Evolutionary conservation across 257 asterid species (phyloP).

Genomic region (Misopates orontium): DNA sequence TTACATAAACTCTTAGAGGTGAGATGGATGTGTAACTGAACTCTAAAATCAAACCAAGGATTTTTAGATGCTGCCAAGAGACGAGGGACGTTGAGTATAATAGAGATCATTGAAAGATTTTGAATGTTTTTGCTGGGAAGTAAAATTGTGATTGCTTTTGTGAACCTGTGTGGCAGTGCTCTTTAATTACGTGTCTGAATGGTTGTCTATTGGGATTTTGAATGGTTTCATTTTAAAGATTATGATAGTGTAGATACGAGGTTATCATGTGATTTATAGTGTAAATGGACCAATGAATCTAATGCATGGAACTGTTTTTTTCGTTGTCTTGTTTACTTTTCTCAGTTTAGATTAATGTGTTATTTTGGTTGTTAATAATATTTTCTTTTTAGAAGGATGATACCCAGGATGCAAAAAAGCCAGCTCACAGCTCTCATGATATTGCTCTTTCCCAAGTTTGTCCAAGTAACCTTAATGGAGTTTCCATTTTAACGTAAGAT

Average conservation of each 20-base stretch:
- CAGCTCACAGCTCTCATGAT: constrained; percentile 81
- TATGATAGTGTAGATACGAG: not conserved
- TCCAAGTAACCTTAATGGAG: constrained; percentile 78
- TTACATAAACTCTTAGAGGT: not conserved
- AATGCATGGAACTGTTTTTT: constrained; percentile 2
- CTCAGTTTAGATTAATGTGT: constrained; percentile 14
- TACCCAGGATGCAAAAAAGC: constrained; percentile 70
- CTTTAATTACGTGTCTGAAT: not conserved
- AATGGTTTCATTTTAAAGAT: not conserved
- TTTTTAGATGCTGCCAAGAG: too few relatives aligned
- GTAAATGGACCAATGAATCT: constrained; percentile 1
- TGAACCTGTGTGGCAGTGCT: not conserved
- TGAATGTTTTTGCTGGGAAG: not conserved
- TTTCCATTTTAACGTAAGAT: constrained; percentile 78
- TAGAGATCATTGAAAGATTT: not conserved
- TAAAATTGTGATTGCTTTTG: not conserved
- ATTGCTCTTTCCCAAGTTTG: constrained; percentile 76
- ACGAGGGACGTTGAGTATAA: too few relatives aligned
- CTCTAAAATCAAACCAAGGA: too few relatives aligned
- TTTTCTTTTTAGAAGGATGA: constrained; percentile 47
- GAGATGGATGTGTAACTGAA: too few relatives aligned
- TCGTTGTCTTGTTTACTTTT: constrained; percentile 11
- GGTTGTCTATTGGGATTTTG: constrained; percentile 1
- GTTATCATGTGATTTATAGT: constrained; percentile 9
- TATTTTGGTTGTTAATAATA: constrained; percentile 13